Evolutionary conservation across 345 rosid species (phyloP), one percentile per base, ranked within the genome.

Genomic region (Linum lewisii): DNA sequence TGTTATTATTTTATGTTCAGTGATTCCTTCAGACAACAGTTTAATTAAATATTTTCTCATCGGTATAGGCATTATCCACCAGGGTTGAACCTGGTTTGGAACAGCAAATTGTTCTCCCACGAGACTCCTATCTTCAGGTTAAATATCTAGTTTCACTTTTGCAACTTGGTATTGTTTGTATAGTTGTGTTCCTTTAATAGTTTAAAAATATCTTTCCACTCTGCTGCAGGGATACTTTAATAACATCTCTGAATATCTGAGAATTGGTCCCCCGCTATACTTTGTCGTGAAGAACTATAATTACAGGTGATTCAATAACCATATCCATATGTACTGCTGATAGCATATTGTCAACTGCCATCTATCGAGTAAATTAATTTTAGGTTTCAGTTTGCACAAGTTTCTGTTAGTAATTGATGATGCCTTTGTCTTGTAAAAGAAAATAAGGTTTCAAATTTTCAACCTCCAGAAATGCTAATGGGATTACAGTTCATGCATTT

Each of bases 81-180:
- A 79, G 99, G 68, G 73, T 89, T 54, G 88, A 93, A 73, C 87
- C 97, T 67, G 99, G 98, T 73, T 71, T 92, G 78, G 98, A 92
- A 59, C 97, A 92, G 73, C 77, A 86, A 73, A 86, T 86, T 78
- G 98, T 92, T 72, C 98, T 92, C 75, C 98, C 98, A 14, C 81
- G 72, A 49, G 95, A 92, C 72, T 92, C 98, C 0, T 92, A 92
- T 77, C 95, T 92, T 76, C 98, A 92, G 96, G 98, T 91, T 81
- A 53, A 44, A 54, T 54, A 57, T 65, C 61, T 45, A 60, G 38
- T 32, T 51, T 22, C 22, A 24, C 3, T 50, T 58, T 57, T 24
- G 49, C 24, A 45, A 52, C 37, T 13, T 60, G 50, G 60, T 59
- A 54, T 59, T 58, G 51, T 47, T 59, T 58, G 51, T 47, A 5